Percentiles rank a stretch among this genome's conserved stretches.
Evolutionary conservation across 2,329 filamentous ascomycete genomes (phyloP).

Genomic region (Orbilia oligospora): DNA sequence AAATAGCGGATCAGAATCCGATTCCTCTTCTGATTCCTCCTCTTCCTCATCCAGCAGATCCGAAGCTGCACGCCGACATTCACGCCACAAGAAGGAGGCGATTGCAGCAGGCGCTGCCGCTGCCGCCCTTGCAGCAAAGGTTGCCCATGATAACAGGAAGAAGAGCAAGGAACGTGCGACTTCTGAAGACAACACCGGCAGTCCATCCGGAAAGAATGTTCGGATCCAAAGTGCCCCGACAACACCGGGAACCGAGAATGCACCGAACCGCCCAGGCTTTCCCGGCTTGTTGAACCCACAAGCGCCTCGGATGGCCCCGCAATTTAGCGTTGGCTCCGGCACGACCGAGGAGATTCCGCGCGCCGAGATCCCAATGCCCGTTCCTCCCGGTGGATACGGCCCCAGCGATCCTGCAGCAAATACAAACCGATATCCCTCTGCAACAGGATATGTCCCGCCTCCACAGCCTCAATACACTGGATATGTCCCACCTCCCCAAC

Average conservation of each 20-base stretch:
- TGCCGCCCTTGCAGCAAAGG: constrained; percentile 59
- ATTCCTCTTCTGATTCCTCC: constrained; percentile 23
- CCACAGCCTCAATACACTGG: constrained; percentile 37
- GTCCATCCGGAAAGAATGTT: constrained; percentile 48
- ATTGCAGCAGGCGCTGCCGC: constrained; percentile 53
- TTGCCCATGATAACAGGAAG: constrained; percentile 59
- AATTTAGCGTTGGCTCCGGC: constrained; percentile 51
- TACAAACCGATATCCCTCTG: constrained; percentile 48
- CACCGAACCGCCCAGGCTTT: constrained; percentile 41
- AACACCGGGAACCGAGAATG: constrained; percentile 48
- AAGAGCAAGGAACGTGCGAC: constrained; percentile 41
- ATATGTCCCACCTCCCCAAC: constrained; percentile 56
- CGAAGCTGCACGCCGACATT: constrained; percentile 48
- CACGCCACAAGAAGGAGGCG: constrained; percentile 56
- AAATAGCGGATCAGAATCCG: constrained; percentile 35
- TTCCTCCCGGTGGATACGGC: constrained; percentile 55
- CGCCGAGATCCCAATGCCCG: constrained; percentile 59
- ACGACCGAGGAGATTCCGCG: constrained; percentile 59
- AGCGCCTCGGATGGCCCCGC: constrained; percentile 54
- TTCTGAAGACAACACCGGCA: constrained; percentile 39
- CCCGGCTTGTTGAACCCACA: constrained; percentile 34
- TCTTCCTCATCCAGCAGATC: constrained; percentile 34
- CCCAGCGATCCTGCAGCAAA: constrained; percentile 25
- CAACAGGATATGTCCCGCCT: constrained; percentile 55
- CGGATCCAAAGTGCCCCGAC: constrained; percentile 58